A percentile compares a stretch with the other conserved stretches of the same genome.
These are phyloP conservation scores for Tricharina praecox DNA, from an alignment of 495 filamentous ascomycete genomes.

Conservation along the genomic window DNA sequence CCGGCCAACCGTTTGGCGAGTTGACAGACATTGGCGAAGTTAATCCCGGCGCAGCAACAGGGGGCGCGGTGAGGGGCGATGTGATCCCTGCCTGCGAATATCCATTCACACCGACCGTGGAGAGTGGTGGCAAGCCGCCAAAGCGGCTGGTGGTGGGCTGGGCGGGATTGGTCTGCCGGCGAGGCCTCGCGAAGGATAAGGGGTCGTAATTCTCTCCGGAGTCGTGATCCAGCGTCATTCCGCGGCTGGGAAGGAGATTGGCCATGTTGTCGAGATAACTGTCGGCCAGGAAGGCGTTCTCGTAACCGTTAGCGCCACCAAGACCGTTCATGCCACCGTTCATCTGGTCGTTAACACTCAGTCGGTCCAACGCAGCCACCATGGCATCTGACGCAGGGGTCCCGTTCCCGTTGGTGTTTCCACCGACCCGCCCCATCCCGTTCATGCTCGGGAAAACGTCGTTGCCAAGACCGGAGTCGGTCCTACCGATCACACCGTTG, in stretches of 20 bases:
- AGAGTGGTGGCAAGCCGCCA: constrained; percentile 14
- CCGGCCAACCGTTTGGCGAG: constrained; percentile 18
- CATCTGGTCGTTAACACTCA: neutral
- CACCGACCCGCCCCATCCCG: neutral
- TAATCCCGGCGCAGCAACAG: constrained; percentile 36
- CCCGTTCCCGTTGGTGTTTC: constrained; percentile 1
- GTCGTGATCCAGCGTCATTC: neutral
- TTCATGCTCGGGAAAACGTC: constrained; percentile 3
- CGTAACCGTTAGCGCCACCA: constrained; percentile 8
- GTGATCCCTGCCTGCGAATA: constrained; percentile 8
- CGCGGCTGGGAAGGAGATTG: neutral
- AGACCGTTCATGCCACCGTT: constrained; percentile 5
- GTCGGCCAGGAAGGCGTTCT: neutral
- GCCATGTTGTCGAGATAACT: constrained; percentile 1
- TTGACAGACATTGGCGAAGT: constrained; percentile 33
- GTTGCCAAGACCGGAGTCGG: constrained; percentile 4
- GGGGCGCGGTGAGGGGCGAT: constrained; percentile 5
- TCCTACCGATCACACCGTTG: constrained; percentile 2
- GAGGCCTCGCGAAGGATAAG: neutral
- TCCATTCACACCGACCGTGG: constrained; percentile 12
- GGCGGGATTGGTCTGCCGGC: constrained; percentile 7
- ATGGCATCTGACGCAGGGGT: neutral
- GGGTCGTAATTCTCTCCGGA: neutral
- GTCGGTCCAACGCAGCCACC: constrained; percentile 1
- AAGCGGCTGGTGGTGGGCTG: neutral